Evolutionary conservation across 371 early-diverging fungal genomes (phyloP).

Genomic region (Apophysomyces sp.): DNA sequence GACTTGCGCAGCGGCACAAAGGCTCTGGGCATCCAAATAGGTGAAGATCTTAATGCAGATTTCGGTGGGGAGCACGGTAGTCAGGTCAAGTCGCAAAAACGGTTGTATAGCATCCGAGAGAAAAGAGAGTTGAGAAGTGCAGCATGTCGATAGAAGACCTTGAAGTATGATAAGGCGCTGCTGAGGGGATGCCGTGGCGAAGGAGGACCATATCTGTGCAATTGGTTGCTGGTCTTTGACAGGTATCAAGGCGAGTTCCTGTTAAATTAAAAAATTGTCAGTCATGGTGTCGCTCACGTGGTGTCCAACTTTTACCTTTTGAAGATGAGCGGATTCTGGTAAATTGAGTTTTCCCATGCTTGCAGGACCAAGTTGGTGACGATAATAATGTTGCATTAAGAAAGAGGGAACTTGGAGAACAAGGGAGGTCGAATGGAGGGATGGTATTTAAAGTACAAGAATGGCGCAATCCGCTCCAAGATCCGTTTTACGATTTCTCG

Average conservation of each 20-base stretch:
- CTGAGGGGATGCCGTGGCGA: slow-evolving; percentile 40
- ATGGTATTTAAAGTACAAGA: not conserved
- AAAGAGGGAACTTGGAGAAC: not conserved
- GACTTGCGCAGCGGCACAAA: slow-evolving; percentile 90
- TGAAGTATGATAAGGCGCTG: slow-evolving; percentile 58
- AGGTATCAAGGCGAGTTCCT: slow-evolving; percentile 14
- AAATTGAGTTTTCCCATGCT: not conserved
- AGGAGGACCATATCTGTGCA: slow-evolving; percentile 51
- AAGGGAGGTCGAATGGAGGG: no score
- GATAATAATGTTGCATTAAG: not conserved
- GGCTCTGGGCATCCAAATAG: slow-evolving; percentile 86
- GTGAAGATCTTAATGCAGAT: slow-evolving; percentile 78
- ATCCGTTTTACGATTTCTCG: not conserved
- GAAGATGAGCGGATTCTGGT: not conserved
- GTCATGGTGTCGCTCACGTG: not conserved
- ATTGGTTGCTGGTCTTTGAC: slow-evolving; percentile 40
- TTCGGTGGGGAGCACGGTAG: slow-evolving; percentile 74
- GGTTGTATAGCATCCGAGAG: slow-evolving; percentile 38
- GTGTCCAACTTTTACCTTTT: not conserved
- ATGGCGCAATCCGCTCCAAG: not conserved
- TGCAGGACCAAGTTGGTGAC: not conserved
- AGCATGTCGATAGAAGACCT: slow-evolving; percentile 54
- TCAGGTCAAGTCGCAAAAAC: slow-evolving; percentile 65
- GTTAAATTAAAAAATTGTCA: not conserved
- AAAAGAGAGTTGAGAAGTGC: slow-evolving; percentile 52